Base-by-base conservation (phyloP, 106 monocot species). In the Allium fistulosum region DNA sequence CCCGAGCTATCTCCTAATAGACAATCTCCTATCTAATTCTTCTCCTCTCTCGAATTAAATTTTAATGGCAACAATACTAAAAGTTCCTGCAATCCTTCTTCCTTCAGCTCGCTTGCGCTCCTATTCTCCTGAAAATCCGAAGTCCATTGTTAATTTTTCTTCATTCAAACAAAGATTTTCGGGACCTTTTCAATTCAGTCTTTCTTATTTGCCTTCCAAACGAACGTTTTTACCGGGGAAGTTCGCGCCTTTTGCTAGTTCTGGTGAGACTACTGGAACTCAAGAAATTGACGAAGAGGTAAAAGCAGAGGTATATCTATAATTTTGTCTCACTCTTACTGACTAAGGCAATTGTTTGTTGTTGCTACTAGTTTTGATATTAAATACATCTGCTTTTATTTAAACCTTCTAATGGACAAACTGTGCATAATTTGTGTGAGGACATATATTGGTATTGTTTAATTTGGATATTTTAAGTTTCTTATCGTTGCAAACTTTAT, bases 41-140 rank as follows among this genome's bases (percentile, higher is more conserved):
- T n/a, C 17, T 48, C 17, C 63, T 47, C 63, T 63, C 63, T 63
- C 10, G 26, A 27, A 37, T 10, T 18, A 11, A 45, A 61, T 18
- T 63, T n/a, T 48, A 63, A 63, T 63, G 63, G 63, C 63, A 6
- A 47, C 63, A 63, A 63, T 48, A 5, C 47, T 63, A 13, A 63
- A 48, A 63, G 47, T 48, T 63, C 63, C 63, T 63, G 47, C 47
- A 7, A 14, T 63, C 48, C 63, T 63, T 47, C 46, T 63, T 11
- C 63, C 63, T 11, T 63, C 46, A 37, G 16, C 63, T 15, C 46
- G 63, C 14, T 63, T 63, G 63, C 8, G 63, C 47, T 1, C 16
- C 10, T 17, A 45, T 18, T 48, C 63, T n/a, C 6, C n/a, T 7
- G 46, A 63, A 48, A 63, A 15, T 48, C 63, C 63, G 9, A 63